Percentiles rank a stretch among this genome's conserved stretches.
These are phyloP conservation scores for Penicillium daleae DNA, from an alignment of 495 filamentous ascomycete genomes.

Conservation along the genomic window DNA sequence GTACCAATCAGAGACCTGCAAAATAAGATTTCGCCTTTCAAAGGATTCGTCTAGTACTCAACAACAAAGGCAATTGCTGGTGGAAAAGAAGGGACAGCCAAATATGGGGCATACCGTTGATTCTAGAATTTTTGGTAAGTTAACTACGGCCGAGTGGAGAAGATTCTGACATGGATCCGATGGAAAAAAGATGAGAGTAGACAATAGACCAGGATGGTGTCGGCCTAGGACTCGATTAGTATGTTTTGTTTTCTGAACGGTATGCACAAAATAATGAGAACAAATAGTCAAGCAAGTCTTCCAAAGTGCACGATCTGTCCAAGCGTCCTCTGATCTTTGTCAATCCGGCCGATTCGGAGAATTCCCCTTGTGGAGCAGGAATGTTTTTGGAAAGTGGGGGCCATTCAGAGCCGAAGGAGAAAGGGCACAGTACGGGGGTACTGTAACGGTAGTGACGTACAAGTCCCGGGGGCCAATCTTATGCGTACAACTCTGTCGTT, in stretches of 20 bases:
- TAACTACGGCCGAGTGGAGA: slow-evolving; percentile 1
- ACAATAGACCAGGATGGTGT: too few relatives aligned
- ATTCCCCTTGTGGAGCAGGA: background rate
- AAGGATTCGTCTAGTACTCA: background rate
- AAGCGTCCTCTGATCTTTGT: slow-evolving; percentile 13
- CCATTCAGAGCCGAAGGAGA: background rate
- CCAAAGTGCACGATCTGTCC: background rate
- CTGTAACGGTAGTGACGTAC: too few relatives aligned
- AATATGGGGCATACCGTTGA: background rate
- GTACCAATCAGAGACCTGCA: background rate
- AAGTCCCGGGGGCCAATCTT: too few relatives aligned
- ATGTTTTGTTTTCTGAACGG: too few relatives aligned
- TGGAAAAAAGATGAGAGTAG: background rate
- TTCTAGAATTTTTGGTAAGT: background rate
- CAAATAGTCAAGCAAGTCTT: background rate
- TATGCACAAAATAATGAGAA: too few relatives aligned
- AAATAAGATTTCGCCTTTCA: background rate
- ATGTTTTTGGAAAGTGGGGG: slow-evolving; percentile 2
- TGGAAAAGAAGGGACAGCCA: background rate
- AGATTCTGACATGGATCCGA: background rate
- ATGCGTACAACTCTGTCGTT: too few relatives aligned
- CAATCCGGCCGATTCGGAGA: slow-evolving; percentile 20
- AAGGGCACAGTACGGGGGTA: background rate
- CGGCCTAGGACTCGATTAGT: background rate
- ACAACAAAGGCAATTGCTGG: background rate